phyloP scores from a whole-genome alignment of 768 basidiomycete genomes.

The Amanita rimosa region DNA sequence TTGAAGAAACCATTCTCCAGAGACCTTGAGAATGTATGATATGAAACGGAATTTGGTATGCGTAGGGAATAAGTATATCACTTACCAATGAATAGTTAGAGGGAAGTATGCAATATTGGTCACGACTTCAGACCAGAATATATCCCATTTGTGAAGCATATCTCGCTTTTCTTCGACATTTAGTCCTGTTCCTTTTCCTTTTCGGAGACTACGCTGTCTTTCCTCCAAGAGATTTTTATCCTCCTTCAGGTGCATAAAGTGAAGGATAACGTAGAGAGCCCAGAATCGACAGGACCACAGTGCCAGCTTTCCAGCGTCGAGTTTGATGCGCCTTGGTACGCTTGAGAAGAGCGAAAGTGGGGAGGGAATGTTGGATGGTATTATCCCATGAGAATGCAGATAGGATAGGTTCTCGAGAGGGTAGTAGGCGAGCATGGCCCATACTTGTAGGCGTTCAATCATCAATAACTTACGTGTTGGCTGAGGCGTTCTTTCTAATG shows the following conservation, averaged over 20 bases:
- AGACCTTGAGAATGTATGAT: slow-evolving; percentile 42
- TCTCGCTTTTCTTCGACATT: slow-evolving; percentile 43
- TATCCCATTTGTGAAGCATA: slow-evolving; percentile 46
- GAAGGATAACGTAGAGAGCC: slow-evolving; percentile 69
- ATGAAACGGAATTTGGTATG: background rate
- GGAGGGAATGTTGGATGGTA: slow-evolving; percentile 44
- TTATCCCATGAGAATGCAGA: slow-evolving; percentile 46
- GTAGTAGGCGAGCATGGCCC: slow-evolving; percentile 71
- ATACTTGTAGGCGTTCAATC: slow-evolving; percentile 73
- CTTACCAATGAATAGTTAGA: slow-evolving; percentile 75
- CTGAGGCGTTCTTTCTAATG: slow-evolving; percentile 59
- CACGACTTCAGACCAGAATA: slow-evolving; percentile 60
- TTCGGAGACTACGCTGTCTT: slow-evolving; percentile 44
- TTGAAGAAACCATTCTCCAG: slow-evolving; percentile 53
- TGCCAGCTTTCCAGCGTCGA: slow-evolving; percentile 38
- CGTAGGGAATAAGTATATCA: background rate
- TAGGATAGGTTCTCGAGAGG: slow-evolving; percentile 73
- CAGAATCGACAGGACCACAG: slow-evolving; percentile 76
- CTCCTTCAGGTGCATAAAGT: slow-evolving; percentile 62
- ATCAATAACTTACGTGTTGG: slow-evolving; percentile 61
- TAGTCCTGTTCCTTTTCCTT: slow-evolving; percentile 40
- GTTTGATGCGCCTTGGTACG: slow-evolving; percentile 24
- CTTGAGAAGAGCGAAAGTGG: slow-evolving; percentile 30
- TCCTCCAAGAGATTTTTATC: slow-evolving; percentile 49
- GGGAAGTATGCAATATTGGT: slow-evolving; percentile 74